These are phyloP conservation scores for Cyberlindnera petersonii DNA, from an alignment of 805 yeast genomes.

Conservation along the genomic window DNA sequence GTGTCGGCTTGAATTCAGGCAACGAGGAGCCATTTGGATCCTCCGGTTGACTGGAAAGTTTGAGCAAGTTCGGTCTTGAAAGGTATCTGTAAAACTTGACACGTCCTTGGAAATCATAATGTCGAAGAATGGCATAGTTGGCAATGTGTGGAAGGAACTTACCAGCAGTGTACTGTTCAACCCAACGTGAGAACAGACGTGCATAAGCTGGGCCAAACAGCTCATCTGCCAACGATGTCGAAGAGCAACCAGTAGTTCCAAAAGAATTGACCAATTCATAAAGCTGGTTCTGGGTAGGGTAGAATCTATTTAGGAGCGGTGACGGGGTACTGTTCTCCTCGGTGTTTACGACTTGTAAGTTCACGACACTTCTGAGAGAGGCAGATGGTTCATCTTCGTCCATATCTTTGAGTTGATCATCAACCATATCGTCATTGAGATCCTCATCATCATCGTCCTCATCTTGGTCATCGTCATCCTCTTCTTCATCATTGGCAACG, in stretches of 20 bases:
- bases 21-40: constrained; percentile 30
- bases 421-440: constrained; percentile 26
- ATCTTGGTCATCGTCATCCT: constrained; percentile 28
- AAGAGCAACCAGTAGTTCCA: constrained; percentile 52
- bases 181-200: constrained; percentile 47
- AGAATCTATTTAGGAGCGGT: constrained; percentile 44
- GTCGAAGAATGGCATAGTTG: constrained; percentile 46
- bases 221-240: constrained; percentile 46
- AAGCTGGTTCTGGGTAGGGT: constrained; percentile 64
- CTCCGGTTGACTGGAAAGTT: constrained; percentile 27
- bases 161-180: constrained; percentile 43
- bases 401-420: constrained; percentile 23
- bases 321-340: constrained; percentile 8
- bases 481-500: constrained; percentile 29
- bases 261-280: constrained; percentile 42
- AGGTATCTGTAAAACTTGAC: constrained; percentile 66
- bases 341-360: constrained; percentile 18
- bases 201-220: constrained; percentile 54
- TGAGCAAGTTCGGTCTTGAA: constrained; percentile 38
- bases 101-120: constrained; percentile 71
- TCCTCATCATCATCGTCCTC: constrained; percentile 31
- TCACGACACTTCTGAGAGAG: constrained; percentile 15
- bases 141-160: constrained; percentile 30
- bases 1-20: constrained; percentile 17
- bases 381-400: constrained; percentile 23